Percentiles rank a stretch among this genome's conserved stretches.
phyloP scores from a whole-genome alignment of 2,329 filamentous ascomycete species.

The Fusarium sacchari region DNA sequence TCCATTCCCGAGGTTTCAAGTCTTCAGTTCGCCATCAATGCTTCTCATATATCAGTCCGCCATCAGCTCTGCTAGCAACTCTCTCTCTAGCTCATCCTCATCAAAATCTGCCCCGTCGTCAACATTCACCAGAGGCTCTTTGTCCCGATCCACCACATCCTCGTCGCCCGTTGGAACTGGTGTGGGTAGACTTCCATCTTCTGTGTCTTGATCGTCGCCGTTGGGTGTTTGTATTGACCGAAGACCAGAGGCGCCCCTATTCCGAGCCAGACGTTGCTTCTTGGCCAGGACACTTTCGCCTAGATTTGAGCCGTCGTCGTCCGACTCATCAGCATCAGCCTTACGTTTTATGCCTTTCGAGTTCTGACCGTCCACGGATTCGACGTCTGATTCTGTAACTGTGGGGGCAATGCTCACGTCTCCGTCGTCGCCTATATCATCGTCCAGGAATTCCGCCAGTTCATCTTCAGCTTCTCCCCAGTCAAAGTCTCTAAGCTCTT shows the following conservation, averaged over 20 bases:
- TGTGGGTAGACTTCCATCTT: constrained; percentile 53
- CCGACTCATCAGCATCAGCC: constrained; percentile 47
- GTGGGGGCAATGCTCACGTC: constrained; percentile 43
- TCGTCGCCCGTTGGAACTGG: constrained; percentile 51
- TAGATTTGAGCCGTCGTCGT: constrained; percentile 46
- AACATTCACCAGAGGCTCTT: constrained; percentile 34
- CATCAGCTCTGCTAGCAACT: constrained; percentile 70
- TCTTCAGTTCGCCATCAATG: constrained; percentile 58
- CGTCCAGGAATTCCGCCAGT: constrained; percentile 76
- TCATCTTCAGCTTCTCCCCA: constrained; percentile 76
- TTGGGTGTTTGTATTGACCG: constrained; percentile 57
- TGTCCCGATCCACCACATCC: constrained; percentile 46
- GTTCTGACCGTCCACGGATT: constrained; percentile 44
- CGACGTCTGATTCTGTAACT: constrained; percentile 43
- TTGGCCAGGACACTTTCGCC: constrained; percentile 58
- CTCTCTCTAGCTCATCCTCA: constrained; percentile 70
- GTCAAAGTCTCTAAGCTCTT: constrained; percentile 67
- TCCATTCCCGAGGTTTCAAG: constrained; percentile 6
- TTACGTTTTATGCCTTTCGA: constrained; percentile 49
- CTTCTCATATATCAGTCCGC: constrained; percentile 54
- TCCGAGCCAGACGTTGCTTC: constrained; percentile 60
- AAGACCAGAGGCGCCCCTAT: constrained; percentile 57
- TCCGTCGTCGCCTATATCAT: constrained; percentile 61
- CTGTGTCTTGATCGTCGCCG: constrained; percentile 47
- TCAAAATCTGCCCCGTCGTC: constrained; percentile 56